A percentile compares a stretch with the other conserved stretches of the same genome.
These are phyloP conservation scores for Ulmus americana DNA, from an alignment of 331 rosid genomes.

Conservation along the genomic window DNA sequence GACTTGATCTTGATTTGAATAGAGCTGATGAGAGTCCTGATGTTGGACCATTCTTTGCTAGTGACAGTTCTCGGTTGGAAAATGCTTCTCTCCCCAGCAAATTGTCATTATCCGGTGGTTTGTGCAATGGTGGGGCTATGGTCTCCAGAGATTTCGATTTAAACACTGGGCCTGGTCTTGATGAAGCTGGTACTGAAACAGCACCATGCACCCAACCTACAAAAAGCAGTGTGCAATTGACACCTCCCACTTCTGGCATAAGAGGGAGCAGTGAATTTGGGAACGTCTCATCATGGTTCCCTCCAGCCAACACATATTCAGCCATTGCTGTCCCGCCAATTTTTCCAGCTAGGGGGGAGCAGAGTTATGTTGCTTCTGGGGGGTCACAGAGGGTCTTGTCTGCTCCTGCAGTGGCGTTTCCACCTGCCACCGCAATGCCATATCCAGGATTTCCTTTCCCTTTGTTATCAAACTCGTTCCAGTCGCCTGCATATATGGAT, in stretches of 20 bases:
- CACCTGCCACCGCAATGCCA: conserved; percentile 44
- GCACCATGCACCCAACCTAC: conserved; percentile 40
- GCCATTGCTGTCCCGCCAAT: conserved; percentile 57
- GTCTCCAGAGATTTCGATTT: conserved; percentile 65
- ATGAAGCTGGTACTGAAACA: conserved; percentile 49
- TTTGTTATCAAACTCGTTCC: conserved; percentile 47
- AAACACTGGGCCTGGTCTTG: conserved; percentile 68
- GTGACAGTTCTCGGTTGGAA: conserved; percentile 34
- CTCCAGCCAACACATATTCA: conserved; percentile 57
- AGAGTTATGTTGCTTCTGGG: conserved; percentile 50
- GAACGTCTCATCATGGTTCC: conserved; percentile 67
- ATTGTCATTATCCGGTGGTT: conserved; percentile 37
- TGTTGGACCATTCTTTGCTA: conserved; percentile 31
- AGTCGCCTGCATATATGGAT: conserved; percentile 57
- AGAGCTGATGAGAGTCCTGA: conserved; percentile 63
- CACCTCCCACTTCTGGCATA: conserved; percentile 43
- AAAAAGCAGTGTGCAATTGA: conserved; percentile 37
- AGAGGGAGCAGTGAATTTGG: conserved; percentile 62
- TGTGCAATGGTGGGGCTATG: conserved; percentile 40
- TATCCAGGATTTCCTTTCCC: conserved; percentile 73
- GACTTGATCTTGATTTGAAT: conserved; percentile 84
- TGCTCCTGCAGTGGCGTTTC: conserved; percentile 66
- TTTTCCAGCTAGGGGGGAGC: conserved; percentile 59
- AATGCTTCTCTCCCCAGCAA: conserved; percentile 33
- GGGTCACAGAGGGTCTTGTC: conserved; percentile 65